Percentiles rank a stretch among this genome's conserved stretches.
Conservation (phyloP, 345 rosid species). For the Sonneratia alba region DNA sequence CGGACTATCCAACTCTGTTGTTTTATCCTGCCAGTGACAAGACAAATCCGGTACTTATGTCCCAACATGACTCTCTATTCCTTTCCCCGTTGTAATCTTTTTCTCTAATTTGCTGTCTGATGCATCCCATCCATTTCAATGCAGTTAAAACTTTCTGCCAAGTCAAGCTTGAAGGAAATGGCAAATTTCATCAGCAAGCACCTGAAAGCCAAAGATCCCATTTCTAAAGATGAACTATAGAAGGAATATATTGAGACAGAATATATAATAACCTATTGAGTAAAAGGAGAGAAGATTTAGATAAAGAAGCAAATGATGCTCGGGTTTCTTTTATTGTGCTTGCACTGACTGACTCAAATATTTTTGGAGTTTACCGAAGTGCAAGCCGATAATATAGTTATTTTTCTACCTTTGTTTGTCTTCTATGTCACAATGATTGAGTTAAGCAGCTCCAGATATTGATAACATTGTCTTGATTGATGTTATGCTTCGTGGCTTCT, state of each 20-base stretch:
- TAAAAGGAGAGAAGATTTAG: not conserved
- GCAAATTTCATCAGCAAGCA: slow-evolving; percentile 39
- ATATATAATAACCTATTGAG: not conserved
- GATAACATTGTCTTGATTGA: not conserved
- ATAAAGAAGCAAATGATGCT: not conserved
- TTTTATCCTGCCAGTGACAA: slow-evolving; percentile 55
- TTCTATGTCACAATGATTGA: not conserved
- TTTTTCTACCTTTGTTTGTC: not conserved
- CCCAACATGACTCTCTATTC: not conserved
- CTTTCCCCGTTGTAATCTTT: not conserved
- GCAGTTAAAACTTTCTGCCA: slow-evolving; percentile 55
- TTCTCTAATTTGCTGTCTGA: slow-evolving; percentile 10
- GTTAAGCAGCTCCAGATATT: not conserved
- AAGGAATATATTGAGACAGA: not conserved
- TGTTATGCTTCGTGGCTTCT: not conserved
- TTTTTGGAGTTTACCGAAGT: not conserved
- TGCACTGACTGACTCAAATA: not conserved
- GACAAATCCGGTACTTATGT: slow-evolving; percentile 44
- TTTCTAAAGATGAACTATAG: slow-evolving; percentile 56
- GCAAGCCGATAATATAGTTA: not conserved
- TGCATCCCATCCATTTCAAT: not conserved
- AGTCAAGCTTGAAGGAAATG: slow-evolving; percentile 46
- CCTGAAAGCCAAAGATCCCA: slow-evolving; percentile 29
- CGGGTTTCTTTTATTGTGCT: not conserved
- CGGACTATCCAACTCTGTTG: slow-evolving; percentile 58